Conservation (phyloP, 1,139 yeast species). For the Geotrichum klebahnii region DNA sequence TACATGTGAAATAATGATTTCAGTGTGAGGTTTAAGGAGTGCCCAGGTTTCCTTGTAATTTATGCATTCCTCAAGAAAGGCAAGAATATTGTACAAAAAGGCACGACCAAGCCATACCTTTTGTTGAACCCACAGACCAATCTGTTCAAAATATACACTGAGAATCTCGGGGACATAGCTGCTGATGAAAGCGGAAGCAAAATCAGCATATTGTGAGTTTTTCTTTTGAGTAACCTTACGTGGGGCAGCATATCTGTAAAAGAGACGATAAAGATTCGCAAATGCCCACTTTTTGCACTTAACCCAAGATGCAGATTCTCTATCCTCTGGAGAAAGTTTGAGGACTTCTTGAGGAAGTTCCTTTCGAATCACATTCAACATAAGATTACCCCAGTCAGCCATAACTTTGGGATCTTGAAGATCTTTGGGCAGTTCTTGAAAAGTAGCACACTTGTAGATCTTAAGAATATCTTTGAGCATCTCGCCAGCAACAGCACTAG, state of each 20-base stretch:
- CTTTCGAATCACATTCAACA: conserved; percentile 62
- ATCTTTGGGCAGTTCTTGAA: conserved; percentile 64
- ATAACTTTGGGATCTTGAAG: conserved; percentile 59
- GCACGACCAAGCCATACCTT: conserved; percentile 66
- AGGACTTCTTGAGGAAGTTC: conserved; percentile 51
- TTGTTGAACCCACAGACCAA: conserved; percentile 68
- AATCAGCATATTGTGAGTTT: conserved; percentile 34
- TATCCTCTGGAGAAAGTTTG: conserved; percentile 46
- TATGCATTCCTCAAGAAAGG: conserved; percentile 67
- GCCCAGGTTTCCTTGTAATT: conserved; percentile 67
- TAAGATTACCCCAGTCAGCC: conserved; percentile 72
- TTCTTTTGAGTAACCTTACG: conserved; percentile 34
- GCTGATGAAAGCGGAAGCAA: conserved; percentile 35
- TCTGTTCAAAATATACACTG: conserved; percentile 56
- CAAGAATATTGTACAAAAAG: conserved; percentile 60
- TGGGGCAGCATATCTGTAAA: conserved; percentile 62
- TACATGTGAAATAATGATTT: conserved; percentile 62
- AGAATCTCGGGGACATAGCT: conserved; percentile 73
- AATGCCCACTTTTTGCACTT: conserved; percentile 91
- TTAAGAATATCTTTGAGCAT: conserved; percentile 73
- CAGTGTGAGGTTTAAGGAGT: conserved; percentile 64
- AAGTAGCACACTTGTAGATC: conserved; percentile 75
- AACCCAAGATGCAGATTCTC: conserved; percentile 53
- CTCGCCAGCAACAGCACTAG: conserved; percentile 55
- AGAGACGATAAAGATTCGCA: conserved; percentile 69